Evolutionary conservation across 345 rosid species (phyloP), one percentile per base, ranked within the genome.

Genomic region (Anacardium occidentale): DNA sequence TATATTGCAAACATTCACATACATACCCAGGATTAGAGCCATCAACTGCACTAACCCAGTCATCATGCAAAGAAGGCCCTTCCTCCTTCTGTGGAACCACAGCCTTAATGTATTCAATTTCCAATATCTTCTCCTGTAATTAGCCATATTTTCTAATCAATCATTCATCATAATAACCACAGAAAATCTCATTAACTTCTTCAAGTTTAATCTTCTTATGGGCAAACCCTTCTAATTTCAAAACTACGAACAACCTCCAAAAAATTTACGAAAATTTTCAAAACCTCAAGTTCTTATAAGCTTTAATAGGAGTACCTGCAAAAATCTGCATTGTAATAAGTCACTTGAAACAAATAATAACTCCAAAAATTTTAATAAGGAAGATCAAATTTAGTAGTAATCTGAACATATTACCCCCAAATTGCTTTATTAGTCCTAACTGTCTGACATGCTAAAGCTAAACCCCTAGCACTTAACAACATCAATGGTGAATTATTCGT

Each of bases 1-100:
- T 7, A 10, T 2, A 64, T 22, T 24, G 37, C 32, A 48, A 18
- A 20, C 32, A 29, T 68, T 51, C 12, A 63, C 14, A 50, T 56
- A 56, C 79, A 52, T 83, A 95, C 98, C 85, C 75, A 66, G 90
- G 78, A 79, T 78, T 82, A 69, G 93, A 90, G 65, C 94, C 97
- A 76, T 89, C 88, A 37, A 91, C 92, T 5, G 98, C 94, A 78
- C 96, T 92, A 66, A 95, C 99, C 99, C 98, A 92, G 57, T 95
- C 99, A 78, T 95, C 97, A 85, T 95, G 98, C 34, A 86, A 85
- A 26, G 87, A 91, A 56, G 90, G 91, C 13, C 84, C 86, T 65
- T 92, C 98, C 84, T 92, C 93, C 75, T 82, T 91, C 57, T 93
- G 78, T 47, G 97, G 97, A 17, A 81, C 86, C 70, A 95, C 96